Conservation (phyloP, 2,329 filamentous ascomycete species). For the Daldinia sp. region DNA sequence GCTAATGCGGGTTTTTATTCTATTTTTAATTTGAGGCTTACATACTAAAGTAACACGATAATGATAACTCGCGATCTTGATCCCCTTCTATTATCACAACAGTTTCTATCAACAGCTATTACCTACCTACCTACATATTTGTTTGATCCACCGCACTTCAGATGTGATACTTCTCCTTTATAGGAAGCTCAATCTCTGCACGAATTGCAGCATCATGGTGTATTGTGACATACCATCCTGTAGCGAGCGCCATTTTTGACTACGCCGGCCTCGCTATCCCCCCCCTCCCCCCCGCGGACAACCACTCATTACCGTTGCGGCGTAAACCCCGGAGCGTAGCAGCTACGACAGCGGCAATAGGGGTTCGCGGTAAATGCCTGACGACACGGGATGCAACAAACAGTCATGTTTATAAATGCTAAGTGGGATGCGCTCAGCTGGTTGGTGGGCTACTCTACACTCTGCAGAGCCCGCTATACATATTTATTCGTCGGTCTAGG, state of each 20-base stretch:
- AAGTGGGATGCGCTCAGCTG: neutral
- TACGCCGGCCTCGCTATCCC: neutral
- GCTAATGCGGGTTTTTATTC: constrained; percentile 16
- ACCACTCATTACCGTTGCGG: neutral
- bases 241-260: neutral
- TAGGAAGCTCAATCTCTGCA: neutral
- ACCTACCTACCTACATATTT: neutral
- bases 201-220: neutral
- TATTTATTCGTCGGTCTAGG: constrained; percentile 16
- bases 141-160: neutral
- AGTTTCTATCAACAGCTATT: neutral
- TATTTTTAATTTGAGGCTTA: constrained; percentile 3
- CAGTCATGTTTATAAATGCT: constrained; percentile 7
- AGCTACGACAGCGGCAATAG: constrained; percentile 1
- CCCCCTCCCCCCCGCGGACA: neutral
- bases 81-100: neutral
- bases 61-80: neutral
- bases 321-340: constrained; percentile 5
- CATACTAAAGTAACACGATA: neutral
- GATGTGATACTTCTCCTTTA: neutral
- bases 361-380: neutral
- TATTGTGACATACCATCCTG: neutral
- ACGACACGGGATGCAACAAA: constrained; percentile 11
- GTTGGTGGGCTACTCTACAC: constrained; percentile 1
- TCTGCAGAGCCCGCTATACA: neutral